Evolutionary conservation across 2,329 filamentous ascomycete species (phyloP), one percentile per base, ranked within the genome.

Genomic region (Curvularia spicifera): DNA sequence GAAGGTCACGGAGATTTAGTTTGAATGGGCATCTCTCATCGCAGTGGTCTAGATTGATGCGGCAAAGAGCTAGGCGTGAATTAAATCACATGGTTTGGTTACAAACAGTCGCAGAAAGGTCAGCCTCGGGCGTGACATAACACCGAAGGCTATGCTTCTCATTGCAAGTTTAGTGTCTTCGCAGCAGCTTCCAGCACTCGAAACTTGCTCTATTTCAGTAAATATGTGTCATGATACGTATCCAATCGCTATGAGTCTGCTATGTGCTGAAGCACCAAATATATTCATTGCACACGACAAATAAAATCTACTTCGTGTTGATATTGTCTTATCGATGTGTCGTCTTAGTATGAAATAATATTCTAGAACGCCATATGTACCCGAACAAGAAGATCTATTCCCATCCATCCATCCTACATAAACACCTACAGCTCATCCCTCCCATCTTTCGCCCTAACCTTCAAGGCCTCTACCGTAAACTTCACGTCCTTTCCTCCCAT

Each of bases 391-490:
- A 45, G 29, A 12, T 18, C 13, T 37, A 37, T 37, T n/a, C n/a
- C n/a, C n/a, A 37, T 6, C 13, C 33, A 35, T n/a, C 4, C 33
- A 35, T 35, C 33, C 33, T 5, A 37, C 35, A 37, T 1, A 37
- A 18, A 37, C 44, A 13, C 26, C 20, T 57, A 75, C 58, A 76
- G 53, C 64, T 76, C 71, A 40, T 73, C 71, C 9, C 60, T 57
- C 46, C 53, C 58, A 12, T 56, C 61, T 28, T 57, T 63, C 20
- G 61, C 52, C 56, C 56, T 61, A 0, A 75, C 63, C 54, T 66
- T 58, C 63, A 74, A 49, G 33, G 71, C 73, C 56, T 75, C 71
- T 5, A 76, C 62, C 22, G 63, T 71, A 37, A 76, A 64, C 63
- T 69, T 67, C 3, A 75, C 65, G 51, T 74, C 67, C 28, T 73